Conservation (phyloP, 1,139 yeast species). For the Candida sojae region DNA sequence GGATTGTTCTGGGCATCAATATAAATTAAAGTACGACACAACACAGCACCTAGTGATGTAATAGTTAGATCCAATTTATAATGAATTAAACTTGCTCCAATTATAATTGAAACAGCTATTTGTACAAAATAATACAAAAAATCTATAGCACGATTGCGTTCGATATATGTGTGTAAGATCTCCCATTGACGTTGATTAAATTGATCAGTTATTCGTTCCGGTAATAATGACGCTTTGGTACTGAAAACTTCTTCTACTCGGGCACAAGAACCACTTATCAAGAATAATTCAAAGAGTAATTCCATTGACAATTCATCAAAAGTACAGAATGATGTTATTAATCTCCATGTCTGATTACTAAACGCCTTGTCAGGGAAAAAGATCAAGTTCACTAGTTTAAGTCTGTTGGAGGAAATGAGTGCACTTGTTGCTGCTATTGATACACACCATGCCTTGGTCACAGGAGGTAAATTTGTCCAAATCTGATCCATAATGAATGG, state of each 20-base stretch:
- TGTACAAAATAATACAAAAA: conserved; percentile 31
- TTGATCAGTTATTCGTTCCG: conserved; percentile 17
- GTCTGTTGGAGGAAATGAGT: conserved; percentile 18
- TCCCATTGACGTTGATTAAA: conserved; percentile 20
- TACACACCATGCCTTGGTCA: conserved; percentile 32
- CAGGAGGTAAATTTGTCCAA: conserved; percentile 28
- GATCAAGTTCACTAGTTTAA: conserved; percentile 16
- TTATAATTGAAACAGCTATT: conserved; percentile 26
- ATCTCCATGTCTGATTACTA: conserved; percentile 37
- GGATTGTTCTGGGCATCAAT: conserved; percentile 34
- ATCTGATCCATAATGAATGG: conserved; percentile 12
- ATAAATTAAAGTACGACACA: conserved; percentile 30
- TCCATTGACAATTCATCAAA: conserved; percentile 29
- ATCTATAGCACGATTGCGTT: conserved; percentile 26
- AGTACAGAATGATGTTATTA: conserved; percentile 36
- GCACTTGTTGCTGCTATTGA: conserved; percentile 21
- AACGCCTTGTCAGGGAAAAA: conserved; percentile 29
- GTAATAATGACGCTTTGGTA: conserved; percentile 18
- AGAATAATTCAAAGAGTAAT: conserved; percentile 21
- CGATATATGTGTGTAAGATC: conserved; percentile 18
- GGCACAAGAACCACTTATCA: conserved; percentile 18
- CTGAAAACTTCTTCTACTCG: conserved; percentile 22
- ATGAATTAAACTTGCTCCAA: conserved; percentile 18
- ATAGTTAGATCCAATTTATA: conserved; percentile 17
- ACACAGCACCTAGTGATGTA: conserved; percentile 23